A percentile compares a stretch with the other conserved stretches of the same genome.
Conservation (phyloP, 148 eudicot species). For the Beta vulgaris region DNA sequence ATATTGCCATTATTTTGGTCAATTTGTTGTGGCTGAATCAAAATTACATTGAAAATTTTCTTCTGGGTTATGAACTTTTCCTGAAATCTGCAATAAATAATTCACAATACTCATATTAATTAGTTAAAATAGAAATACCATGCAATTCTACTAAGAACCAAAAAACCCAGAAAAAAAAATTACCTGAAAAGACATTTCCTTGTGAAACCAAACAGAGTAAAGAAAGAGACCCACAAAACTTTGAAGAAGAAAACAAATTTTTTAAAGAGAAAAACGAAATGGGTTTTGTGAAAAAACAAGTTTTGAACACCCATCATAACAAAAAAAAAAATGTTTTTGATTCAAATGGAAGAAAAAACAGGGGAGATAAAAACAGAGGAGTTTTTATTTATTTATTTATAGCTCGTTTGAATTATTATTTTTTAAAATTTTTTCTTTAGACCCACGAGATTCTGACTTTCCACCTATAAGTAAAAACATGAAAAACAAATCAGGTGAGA, state of each 20-base stretch:
- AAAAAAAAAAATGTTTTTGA: slow-evolving; percentile 17
- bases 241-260: slow-evolving; percentile 34
- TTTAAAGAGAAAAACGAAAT: slow-evolving; percentile 30
- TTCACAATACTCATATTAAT: slow-evolving; percentile 14
- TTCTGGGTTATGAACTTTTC: slow-evolving; percentile 9
- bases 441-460: slow-evolving; percentile 26
- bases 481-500: neutral
- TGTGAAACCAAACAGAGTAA: slow-evolving; percentile 50
- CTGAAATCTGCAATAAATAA: slow-evolving; percentile 20
- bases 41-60: neutral
- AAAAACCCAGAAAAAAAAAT: slow-evolving; percentile 12
- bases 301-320: slow-evolving; percentile 31
- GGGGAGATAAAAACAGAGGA: slow-evolving; percentile 32
- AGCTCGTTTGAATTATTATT: slow-evolving; percentile 31
- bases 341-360: slow-evolving; percentile 18
- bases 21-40: slow-evolving; percentile 6
- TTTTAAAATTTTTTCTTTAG: too few relatives aligned
- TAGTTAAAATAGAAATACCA: neutral
- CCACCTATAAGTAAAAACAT: slow-evolving; percentile 25
- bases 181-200: slow-evolving; percentile 56
- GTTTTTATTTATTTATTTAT: slow-evolving; percentile 22
- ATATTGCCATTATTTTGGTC: neutral
- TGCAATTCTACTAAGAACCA: neutral
- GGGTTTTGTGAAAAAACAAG: slow-evolving; percentile 21
- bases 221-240: slow-evolving; percentile 36